A percentile compares a stretch with the other conserved stretches of the same genome.
Conservation (phyloP, 805 yeast species). For the Wickerhamiella sergipiensis region DNA sequence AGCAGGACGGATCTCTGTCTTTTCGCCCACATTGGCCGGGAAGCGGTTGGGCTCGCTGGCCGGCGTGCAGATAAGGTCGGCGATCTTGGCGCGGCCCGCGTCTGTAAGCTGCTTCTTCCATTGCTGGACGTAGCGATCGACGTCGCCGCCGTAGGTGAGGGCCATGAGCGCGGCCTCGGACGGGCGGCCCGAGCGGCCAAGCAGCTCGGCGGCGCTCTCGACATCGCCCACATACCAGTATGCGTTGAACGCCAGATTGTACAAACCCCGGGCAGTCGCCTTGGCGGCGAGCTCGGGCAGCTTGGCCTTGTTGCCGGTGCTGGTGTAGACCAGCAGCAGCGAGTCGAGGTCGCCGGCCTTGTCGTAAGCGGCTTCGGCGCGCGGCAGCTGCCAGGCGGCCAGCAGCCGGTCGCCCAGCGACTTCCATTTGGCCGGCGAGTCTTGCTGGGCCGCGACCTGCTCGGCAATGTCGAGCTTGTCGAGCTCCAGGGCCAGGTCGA, state of each 20-base stretch:
- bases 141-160: constrained; percentile 48
- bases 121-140: constrained; percentile 34
- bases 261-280: constrained; percentile 64
- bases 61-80: constrained; percentile 46
- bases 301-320: constrained; percentile 55
- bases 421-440: constrained; percentile 59
- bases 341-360: constrained; percentile 74
- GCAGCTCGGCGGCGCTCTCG: constrained; percentile 45
- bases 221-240: constrained; percentile 76
- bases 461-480: constrained; percentile 59
- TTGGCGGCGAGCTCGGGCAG: constrained; percentile 48
- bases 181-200: constrained; percentile 52
- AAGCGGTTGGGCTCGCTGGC: constrained; percentile 24
- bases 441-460: constrained; percentile 34
- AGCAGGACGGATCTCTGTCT: constrained; percentile 12
- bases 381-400: constrained; percentile 58
- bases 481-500: constrained; percentile 76
- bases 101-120: constrained; percentile 55
- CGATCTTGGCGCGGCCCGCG: constrained; percentile 41
- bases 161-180: constrained; percentile 81
- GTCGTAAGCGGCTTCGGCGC: constrained; percentile 70
- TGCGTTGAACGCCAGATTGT: constrained; percentile 82
- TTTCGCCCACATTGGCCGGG: constrained; percentile 22
- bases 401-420: constrained; percentile 80
- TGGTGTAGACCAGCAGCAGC: constrained; percentile 65